Percentiles rank a stretch among this genome's conserved stretches.
Evolutionary conservation across 768 basidiomycete species (phyloP).

Genomic region (Boletus sp.): DNA sequence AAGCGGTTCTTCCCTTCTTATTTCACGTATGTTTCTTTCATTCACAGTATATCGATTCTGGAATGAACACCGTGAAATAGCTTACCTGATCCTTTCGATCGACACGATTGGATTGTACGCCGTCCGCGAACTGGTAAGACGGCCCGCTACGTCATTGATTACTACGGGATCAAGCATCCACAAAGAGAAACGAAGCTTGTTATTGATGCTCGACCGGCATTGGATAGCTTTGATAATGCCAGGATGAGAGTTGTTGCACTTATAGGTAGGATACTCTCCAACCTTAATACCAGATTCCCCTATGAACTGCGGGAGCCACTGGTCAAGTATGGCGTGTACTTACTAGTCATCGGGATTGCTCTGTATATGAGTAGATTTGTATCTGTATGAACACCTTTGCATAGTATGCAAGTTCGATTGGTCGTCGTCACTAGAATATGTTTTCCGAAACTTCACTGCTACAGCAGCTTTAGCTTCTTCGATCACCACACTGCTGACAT

Average conservation of each 20-base stretch:
- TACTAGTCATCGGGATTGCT: constrained; percentile 1
- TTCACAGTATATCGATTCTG: background rate
- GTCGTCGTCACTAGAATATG: background rate
- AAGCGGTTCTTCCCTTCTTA: constrained; percentile 2
- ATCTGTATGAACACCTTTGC: background rate
- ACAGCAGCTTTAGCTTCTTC: too few relatives aligned
- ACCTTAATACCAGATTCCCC: background rate
- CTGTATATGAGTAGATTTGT: background rate
- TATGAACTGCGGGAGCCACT: background rate
- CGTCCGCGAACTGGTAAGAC: constrained; percentile 2
- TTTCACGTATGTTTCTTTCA: constrained; percentile 1
- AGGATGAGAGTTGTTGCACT: constrained; percentile 7
- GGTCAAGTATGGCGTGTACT: background rate
- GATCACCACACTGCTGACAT: too few relatives aligned
- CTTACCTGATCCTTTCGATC: constrained; percentile 12
- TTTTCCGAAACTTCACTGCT: too few relatives aligned
- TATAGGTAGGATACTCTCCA: background rate
- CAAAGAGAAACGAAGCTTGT: background rate
- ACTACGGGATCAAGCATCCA: constrained; percentile 11
- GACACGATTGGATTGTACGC: constrained; percentile 16
- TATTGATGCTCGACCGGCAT: constrained; percentile 6
- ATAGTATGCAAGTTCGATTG: background rate
- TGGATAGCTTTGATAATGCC: constrained; percentile 9
- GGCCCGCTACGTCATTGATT: constrained; percentile 13
- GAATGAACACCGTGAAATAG: background rate